A percentile compares a stretch with the other conserved stretches of the same genome.
Conservation (phyloP, 179 eudicot genomes). For the Silene vulgaris region DNA sequence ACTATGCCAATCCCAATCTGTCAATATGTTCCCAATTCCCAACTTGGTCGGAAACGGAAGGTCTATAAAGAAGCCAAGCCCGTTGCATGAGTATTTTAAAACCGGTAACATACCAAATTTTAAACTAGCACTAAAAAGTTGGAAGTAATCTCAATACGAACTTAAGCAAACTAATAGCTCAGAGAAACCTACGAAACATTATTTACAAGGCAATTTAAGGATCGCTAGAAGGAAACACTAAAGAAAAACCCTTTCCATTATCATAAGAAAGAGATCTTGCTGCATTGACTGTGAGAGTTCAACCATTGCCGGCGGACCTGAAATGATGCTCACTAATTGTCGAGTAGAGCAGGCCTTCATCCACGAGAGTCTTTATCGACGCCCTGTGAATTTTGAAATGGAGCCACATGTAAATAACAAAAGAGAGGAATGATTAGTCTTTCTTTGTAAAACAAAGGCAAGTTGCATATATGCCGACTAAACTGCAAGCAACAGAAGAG, state of each 20-base stretch:
- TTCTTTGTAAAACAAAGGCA: neutral
- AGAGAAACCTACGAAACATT: neutral
- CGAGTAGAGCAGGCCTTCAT: constrained; percentile 60
- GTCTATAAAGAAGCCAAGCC: too few species aligned
- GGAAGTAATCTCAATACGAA: too few species aligned
- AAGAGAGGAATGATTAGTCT: neutral
- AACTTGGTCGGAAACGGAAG: too few species aligned
- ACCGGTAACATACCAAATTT: too few species aligned
- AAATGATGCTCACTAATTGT: constrained; percentile 61
- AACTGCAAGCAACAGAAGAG: neutral
- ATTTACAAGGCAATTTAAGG: neutral
- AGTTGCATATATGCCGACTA: neutral
- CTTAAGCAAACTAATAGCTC: too few species aligned
- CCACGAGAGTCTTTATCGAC: constrained; percentile 40
- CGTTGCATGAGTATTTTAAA: too few species aligned
- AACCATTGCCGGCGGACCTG: constrained; percentile 50
- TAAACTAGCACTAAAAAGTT: too few species aligned
- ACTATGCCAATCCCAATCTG: too few species aligned
- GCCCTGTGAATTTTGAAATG: constrained; percentile 34
- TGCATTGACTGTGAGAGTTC: constrained; percentile 10
- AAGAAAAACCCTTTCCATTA: neutral
- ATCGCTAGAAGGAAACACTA: too few species aligned
- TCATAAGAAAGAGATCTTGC: neutral
- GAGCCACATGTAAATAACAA: neutral
- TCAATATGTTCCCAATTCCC: too few species aligned